Conservation (phyloP, 139 green algal genomes). For the Nannochloris sp. region DNA sequence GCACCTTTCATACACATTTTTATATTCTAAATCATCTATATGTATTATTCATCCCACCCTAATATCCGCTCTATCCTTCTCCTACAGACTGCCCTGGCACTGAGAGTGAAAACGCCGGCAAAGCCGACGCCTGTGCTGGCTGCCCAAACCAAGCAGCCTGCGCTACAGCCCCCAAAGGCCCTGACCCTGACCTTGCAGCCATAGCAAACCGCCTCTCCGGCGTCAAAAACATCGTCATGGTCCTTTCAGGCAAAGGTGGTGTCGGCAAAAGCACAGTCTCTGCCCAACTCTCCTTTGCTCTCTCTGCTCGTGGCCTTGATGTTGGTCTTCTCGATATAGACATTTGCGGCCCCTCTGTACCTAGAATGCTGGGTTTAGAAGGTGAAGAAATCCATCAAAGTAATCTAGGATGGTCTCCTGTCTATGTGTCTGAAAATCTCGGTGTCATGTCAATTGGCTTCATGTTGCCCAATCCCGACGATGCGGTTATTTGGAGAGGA, state of each 20-base stretch:
- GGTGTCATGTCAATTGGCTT: constrained; percentile 98
- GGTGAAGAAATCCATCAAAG: constrained; percentile 87
- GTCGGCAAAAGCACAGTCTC: constrained; percentile 96
- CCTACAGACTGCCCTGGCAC: constrained; percentile 78
- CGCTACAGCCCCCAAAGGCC: constrained; percentile 73
- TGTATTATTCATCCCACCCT: too few species aligned
- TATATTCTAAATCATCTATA: neutral
- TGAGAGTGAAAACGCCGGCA: constrained; percentile 66
- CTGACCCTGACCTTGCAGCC: constrained; percentile 75
- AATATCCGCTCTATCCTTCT: neutral
- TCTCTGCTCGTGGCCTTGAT: constrained; percentile 60
- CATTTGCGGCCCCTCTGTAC: constrained; percentile 93
- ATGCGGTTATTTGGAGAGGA: constrained; percentile 95
- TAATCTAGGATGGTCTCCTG: constrained; percentile 73
- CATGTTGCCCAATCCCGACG: constrained; percentile 90
- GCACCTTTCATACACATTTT: too few species aligned
- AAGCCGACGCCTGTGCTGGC: constrained; percentile 69
- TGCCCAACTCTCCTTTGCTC: constrained; percentile 83
- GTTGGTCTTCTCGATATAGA: constrained; percentile 96
- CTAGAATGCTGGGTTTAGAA: constrained; percentile 90
- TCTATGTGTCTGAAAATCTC: constrained; percentile 90
- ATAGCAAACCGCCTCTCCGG: constrained; percentile 67
- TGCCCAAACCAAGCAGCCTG: constrained; percentile 92
- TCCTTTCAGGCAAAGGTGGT: constrained; percentile 95
- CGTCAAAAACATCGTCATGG: constrained; percentile 87